phyloP scores from a whole-genome alignment of 192 early-diverging fungal species.

The Gigaspora rosea region DNA sequence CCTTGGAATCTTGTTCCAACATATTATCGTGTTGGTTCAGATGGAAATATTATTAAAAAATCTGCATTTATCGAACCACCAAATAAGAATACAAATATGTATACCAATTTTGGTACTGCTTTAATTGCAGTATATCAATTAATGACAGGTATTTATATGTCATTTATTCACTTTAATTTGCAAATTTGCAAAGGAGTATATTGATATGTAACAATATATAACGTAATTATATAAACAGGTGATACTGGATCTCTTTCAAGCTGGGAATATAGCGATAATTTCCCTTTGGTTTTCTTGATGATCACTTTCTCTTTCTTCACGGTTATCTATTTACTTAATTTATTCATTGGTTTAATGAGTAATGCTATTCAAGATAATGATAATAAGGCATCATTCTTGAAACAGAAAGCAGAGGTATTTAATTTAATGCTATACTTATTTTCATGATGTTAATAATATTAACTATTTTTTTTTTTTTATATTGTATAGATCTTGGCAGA shows the following conservation, averaged over 20 bases:
- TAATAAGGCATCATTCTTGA: neutral
- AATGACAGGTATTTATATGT: neutral
- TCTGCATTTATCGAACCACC: neutral
- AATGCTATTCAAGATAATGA: slow-evolving; percentile 7
- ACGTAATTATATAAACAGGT: neutral
- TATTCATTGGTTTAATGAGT: slow-evolving; percentile 15
- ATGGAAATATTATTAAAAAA: neutral
- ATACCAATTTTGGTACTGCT: neutral
- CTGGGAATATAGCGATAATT: neutral
- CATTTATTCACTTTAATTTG: neutral
- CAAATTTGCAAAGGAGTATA: neutral
- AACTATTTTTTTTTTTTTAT: neutral
- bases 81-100: neutral
- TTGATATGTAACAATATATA: neutral
- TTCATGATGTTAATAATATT: neutral
- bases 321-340: slow-evolving; percentile 20
- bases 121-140: neutral
- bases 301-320: slow-evolving; percentile 12
- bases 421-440: neutral
- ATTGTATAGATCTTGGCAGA: slow-evolving; percentile 1
- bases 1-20: neutral
- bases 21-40: too few species aligned
- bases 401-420: neutral
- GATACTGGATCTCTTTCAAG: neutral
- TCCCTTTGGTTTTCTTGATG: neutral